These are phyloP conservation scores for Thalassiosira profunda DNA, from an alignment of 108 stramenopile species.

Conservation along the genomic window DNA sequence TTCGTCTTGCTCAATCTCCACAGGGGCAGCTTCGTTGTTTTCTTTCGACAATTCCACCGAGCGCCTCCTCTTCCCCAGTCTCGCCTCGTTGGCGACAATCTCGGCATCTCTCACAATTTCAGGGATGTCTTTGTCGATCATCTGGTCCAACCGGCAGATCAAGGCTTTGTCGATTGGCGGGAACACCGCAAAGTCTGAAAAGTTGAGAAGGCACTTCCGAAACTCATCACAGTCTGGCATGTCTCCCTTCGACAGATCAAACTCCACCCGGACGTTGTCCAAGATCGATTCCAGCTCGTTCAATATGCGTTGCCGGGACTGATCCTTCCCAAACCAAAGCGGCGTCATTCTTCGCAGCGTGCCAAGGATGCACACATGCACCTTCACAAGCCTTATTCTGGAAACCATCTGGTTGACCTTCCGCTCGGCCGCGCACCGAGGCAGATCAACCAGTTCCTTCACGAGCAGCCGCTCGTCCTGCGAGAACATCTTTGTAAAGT, in stretches of 20 bases:
- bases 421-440: constrained; percentile 57
- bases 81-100: constrained; percentile 1
- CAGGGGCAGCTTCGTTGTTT: too few relatives aligned
- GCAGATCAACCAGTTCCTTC: constrained; percentile 65
- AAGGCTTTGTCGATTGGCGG: constrained; percentile 37
- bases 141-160: constrained; percentile 25
- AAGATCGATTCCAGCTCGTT: constrained; percentile 56
- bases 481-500: constrained; percentile 68
- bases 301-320: constrained; percentile 44
- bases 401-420: constrained; percentile 92
- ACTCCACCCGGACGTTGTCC: constrained; percentile 56
- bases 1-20: neutral
- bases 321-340: constrained; percentile 58
- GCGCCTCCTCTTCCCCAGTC: constrained; percentile 2
- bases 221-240: constrained; percentile 68
- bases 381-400: constrained; percentile 53
- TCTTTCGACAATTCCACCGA: too few relatives aligned
- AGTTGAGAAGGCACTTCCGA: constrained; percentile 19
- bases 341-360: constrained; percentile 56
- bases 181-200: constrained; percentile 50
- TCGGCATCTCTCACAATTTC: constrained; percentile 42
- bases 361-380: constrained; percentile 60
- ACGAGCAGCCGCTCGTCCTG: constrained; percentile 80
- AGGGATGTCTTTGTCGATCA: constrained; percentile 47
- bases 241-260: constrained; percentile 65